Percentiles rank a stretch among this genome's conserved stretches.
Evolutionary conservation across 2,329 filamentous ascomycete species (phyloP).

Genomic region (Claviceps citrina): DNA sequence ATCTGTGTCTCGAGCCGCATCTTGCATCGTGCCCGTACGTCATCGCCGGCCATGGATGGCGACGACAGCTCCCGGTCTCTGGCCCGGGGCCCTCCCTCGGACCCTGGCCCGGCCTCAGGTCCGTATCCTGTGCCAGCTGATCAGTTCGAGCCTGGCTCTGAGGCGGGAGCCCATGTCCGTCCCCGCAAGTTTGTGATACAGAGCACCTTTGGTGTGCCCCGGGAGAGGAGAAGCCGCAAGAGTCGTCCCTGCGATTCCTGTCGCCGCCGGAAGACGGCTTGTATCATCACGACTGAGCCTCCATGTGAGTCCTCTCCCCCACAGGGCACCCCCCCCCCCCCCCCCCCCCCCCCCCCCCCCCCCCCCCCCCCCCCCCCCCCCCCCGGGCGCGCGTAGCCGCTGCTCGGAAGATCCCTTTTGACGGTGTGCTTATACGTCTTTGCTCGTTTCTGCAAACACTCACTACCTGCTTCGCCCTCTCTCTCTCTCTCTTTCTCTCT

Average conservation of each 20-base stretch:
- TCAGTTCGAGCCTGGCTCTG: conserved; percentile 1
- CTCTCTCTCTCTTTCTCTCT: no score
- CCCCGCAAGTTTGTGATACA: conserved; percentile 26
- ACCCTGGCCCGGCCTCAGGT: neutral
- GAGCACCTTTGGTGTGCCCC: conserved; percentile 25
- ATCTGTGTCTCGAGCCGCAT: conserved; percentile 5
- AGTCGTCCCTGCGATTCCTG: conserved; percentile 31
- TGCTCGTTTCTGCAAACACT: no score
- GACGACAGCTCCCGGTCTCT: conserved; percentile 3
- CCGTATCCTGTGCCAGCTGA: conserved; percentile 1
- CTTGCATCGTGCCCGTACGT: conserved; percentile 2
- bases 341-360: no score
- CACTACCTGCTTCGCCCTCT: no score
- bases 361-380: no score
- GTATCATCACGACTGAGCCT: conserved; percentile 27
- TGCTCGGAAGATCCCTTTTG: no score
- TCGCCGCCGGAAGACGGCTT: conserved; percentile 30
- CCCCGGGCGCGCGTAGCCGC: no score
- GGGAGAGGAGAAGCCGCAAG: conserved; percentile 28
- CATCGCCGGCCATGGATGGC: conserved; percentile 7
- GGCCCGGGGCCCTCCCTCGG: conserved; percentile 1
- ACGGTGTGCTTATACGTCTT: no score
- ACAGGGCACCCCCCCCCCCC: no score
- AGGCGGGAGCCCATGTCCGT: conserved; percentile 1
- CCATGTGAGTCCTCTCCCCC: conserved; percentile 33